Base-by-base conservation (phyloP, 352 stramenopile species). In the Pythium pectinolyticum region DNA sequence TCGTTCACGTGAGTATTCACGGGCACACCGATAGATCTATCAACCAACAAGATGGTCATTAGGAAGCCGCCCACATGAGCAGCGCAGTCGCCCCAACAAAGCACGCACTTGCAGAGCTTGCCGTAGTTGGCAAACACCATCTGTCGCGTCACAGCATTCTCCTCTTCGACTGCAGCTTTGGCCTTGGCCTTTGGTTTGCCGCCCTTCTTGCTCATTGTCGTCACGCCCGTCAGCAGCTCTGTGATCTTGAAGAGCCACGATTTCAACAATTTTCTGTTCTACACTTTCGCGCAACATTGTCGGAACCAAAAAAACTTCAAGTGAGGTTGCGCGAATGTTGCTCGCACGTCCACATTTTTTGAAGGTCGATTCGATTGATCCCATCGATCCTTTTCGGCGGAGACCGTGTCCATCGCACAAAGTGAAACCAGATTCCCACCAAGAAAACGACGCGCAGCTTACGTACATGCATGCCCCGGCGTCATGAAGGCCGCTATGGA, bases 71-170 rank as follows among this genome's bases (percentile, higher is more conserved):
- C 27, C 22, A 28, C 17, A 47, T 19, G 20, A 24, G 41, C 40
- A 35, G 3, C 30, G 40, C 20, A 25, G 14, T 10, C 19, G 19
- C 19, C 15, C 31, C 15, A 20, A 58, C 5, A 11, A 17, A 19
- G 14, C 11, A 67, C 40, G 24, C 31, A 93, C 79, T 88, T 89
- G 78, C 84, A 93, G 15, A 88, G 72, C 66, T 93, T 93, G 67
- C 70, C 68, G 54, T 91, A 93, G 67, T 90, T 91, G 27, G 63
- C 46, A 8, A 82, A 50, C 24, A 89, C 69, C 55, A 87, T 90
- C 47, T 78, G 66, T 12, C 82, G 66, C 39, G 82, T 89, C 28
- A 93, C 82, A 27, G 61, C 66, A 53, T 86, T 89, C 71, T 91
- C 84, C 20, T 89, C 80, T 32, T 75, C 78, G 19, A 78, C 77